phyloP scores from a whole-genome alignment of 169 alveolate species.

The Fabrea salina region DNA sequence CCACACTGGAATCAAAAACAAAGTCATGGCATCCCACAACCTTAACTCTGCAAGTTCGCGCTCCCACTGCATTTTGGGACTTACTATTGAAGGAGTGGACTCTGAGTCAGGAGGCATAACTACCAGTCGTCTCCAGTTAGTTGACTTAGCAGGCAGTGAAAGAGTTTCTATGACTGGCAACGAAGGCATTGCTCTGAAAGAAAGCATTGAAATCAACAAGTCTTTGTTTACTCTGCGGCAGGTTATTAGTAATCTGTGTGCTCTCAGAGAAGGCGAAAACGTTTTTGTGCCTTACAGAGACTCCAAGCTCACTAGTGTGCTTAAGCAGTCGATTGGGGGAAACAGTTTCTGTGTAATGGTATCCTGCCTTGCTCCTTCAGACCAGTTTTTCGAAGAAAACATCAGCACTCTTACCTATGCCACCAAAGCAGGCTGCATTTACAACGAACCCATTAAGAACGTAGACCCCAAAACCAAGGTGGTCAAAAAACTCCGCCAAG shows the following conservation, averaged over 20 bases:
- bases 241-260: constrained; percentile 76
- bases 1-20: constrained; percentile 62
- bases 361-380: constrained; percentile 56
- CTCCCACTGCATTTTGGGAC: constrained; percentile 47
- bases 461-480: constrained; percentile 50
- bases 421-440: constrained; percentile 38
- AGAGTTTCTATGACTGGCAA: constrained; percentile 71
- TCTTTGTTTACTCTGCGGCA: constrained; percentile 75
- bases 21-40: constrained; percentile 59
- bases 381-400: constrained; percentile 48
- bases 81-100: constrained; percentile 58
- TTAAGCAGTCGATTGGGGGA: constrained; percentile 85
- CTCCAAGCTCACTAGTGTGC: constrained; percentile 81
- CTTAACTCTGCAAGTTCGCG: constrained; percentile 42
- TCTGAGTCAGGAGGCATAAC: constrained; percentile 64
- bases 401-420: constrained; percentile 56
- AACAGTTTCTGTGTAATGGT: constrained; percentile 74
- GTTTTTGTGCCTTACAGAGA: constrained; percentile 86
- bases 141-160: constrained; percentile 83
- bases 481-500: constrained; percentile 34
- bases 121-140: constrained; percentile 74
- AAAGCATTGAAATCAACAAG: constrained; percentile 79
- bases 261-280: constrained; percentile 59
- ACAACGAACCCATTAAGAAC: constrained; percentile 48
- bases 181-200: constrained; percentile 72